Base-by-base conservation (phyloP, 192 early-diverging fungal species). In the Podila epicladia region DNA sequence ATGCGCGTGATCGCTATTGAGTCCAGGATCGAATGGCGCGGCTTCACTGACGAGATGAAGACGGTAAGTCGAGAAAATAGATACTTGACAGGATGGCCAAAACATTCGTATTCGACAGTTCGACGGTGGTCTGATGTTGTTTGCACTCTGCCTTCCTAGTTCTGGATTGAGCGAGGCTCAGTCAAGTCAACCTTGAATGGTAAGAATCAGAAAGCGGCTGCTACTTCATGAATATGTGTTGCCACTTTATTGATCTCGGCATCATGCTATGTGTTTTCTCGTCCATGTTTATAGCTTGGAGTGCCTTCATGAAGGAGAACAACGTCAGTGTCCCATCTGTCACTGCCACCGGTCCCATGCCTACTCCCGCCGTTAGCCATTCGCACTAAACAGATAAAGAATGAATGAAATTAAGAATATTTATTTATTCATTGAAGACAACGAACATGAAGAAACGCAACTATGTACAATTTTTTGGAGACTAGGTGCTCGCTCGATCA, bases 41-140 rank as follows among this genome's bases (percentile, higher is more conserved):
- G 67, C n/a, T 80, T 80, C 26, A 80, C 77, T 0, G 71, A 80
- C 35, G 77, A 80, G 57, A 80, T 80, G 77, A 80, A 73, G 67
- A 72, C 65, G 71, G 77, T 80, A 79, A 67, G 24, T 8, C 26
- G 9, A 0, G 19, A 7, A 29, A 4, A 55, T 58, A 20, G 35
- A 58, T 22, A 0, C 20, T 15, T 9, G 41, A 28, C 33, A 20
- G 24, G 26, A 20, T 7, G n/a, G n/a, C 7, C 24, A 55, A 24
- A 24, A 31, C 64, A 49, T 35, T 22, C 57, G n/a, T 45, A 6
- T 31, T 24, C 38, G 12, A 20, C 15, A 4, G 19, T 31, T 24
- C 38, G 12, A 20, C 15, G 1, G 19, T 1, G n/a, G 32, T 41
- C 37, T 69, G 35, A 28, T 64, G 31, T 57, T 59, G 38, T 57